Base-by-base conservation (phyloP, 1,284 basidiomycete genomes). In the Pseudozyma sp. region DNA sequence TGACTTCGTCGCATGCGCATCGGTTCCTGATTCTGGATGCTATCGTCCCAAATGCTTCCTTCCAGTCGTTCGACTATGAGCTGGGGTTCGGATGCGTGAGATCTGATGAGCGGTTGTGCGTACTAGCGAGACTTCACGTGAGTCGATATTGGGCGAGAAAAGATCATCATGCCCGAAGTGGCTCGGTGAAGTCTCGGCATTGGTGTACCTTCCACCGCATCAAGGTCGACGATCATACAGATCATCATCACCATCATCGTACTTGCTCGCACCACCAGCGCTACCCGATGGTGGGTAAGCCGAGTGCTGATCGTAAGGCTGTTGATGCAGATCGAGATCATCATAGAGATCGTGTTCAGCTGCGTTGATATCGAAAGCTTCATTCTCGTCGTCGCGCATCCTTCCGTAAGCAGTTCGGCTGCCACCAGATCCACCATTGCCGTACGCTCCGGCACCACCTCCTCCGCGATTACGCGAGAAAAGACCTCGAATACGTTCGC, bases 341-440 rank as follows among this genome's bases (percentile, higher is more conserved):
- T 70, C 72, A 42, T 76, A 76, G 8, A 76, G 58, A 19, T 71
- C 73, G 35, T 68, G 59, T 21, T 76, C 73, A 13, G 69, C 73
- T 5, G 69, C 65, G 59, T 64, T 63, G 61, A 69, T 67, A 47
- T 76, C 73, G 44, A 76, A 76, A 0, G 73, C 73, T 54, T 76
- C 73, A 12, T 48, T 54, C 25, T 76, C 73, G 40, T 75, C 72
- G 52, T 76, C 68, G 38, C 68, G 68, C 68, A 75, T 75, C 47
- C 72, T 66, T 6, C 72, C 72, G 19, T 75, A 75, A 4, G 55
- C 52, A 18, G 35, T 56, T 39, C 64, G 57, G 21, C 52, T 63
- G 5, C 59, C 69, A 8, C 59, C 40, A 42, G 59, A 51, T 5
- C 54, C 58, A 14, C 58, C 69, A 12, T 42, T 34, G 13, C 52